Evolutionary conservation across 108 stramenopile species (phyloP), one percentile per base, ranked within the genome.

Genomic region (Chaetoceros muelleri): DNA sequence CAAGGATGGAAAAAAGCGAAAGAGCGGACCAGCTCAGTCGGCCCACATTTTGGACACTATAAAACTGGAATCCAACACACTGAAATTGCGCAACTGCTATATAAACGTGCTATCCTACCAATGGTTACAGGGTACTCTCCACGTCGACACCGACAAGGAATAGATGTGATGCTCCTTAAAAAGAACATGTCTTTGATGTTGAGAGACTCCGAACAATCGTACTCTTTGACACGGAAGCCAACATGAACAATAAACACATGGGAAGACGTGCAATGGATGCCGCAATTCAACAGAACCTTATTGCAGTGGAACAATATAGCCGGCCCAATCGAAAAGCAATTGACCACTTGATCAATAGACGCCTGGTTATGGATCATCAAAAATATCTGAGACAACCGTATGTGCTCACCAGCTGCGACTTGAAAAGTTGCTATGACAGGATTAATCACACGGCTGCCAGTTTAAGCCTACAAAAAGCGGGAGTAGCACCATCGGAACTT

Each of bases 131-230:
- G 62, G n/a, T 46, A 47, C 26, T 10, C 54, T 20, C 62, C 55
- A 7, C 17, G 18, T 13, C 28, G 48, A 3, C 55, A 44, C 54
- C 2, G 20, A n/a, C 21, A 56, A 24, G 53, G 48, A 2, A 46
- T 64, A 2, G 53, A 64, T 54, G 21, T 56, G 8, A 46, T 64
- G 54, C 17, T 64, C 17, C 49, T 44, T 16, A 64, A 64, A 48
- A 64, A 64, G 44, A 2, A 44, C 8, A 52, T 51, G 5, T 28
- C 49, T 29, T 31, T 7, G 5, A 30, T 20, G 55, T 28, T 3
- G 2, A 8, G 18, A 45, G 52, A n/a, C 55, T 62, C 10, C 46
- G 68, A 1, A 53, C 44, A 2, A 34, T 62, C 1, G 25, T 49
- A 2, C 52, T 63, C 3, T 44, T 62, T 25, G 61, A 69, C 13